Conservation (phyloP, 2,329 filamentous ascomycete species). For the Coleophoma cylindrospora region DNA sequence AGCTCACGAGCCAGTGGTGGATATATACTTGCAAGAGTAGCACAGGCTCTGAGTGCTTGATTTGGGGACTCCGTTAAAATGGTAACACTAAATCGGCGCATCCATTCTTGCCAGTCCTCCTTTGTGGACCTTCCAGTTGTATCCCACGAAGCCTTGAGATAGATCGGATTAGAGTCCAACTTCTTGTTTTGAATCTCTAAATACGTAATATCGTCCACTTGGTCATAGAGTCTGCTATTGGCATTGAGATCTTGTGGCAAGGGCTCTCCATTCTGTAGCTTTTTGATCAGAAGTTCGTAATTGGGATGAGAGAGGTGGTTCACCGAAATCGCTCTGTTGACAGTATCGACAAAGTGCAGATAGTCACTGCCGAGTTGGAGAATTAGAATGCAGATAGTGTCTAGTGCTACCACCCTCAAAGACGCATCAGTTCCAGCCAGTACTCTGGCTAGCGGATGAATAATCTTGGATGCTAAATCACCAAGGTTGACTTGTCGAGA, state of each 20-base stretch:
- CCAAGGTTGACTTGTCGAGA: constrained; percentile 96
- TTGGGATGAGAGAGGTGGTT: constrained; percentile 85
- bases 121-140: constrained; percentile 94
- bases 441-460: constrained; percentile 84
- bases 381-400: constrained; percentile 91
- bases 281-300: constrained; percentile 87
- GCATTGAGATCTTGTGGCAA: constrained; percentile 92
- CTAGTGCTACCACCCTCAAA: constrained; percentile 76
- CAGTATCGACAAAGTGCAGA: constrained; percentile 85
- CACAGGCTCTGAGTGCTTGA: constrained; percentile 88
- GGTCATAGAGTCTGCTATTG: constrained; percentile 72
- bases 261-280: constrained; percentile 89
- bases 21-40: constrained; percentile 84
- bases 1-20: constrained; percentile 85
- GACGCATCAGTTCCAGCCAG: constrained; percentile 67
- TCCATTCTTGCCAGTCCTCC: constrained; percentile 99
- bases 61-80: constrained; percentile 93
- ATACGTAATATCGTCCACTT: constrained; percentile 74
- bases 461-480: constrained; percentile 93
- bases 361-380: constrained; percentile 96
- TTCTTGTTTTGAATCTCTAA: constrained; percentile 88
- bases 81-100: constrained; percentile 92
- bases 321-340: constrained; percentile 78
- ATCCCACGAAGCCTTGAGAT: constrained; percentile 95
- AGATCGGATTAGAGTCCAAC: constrained; percentile 93